phyloP scores from a whole-genome alignment of 805 yeast genomes.

The Kockiozyma suomiensis region DNA sequence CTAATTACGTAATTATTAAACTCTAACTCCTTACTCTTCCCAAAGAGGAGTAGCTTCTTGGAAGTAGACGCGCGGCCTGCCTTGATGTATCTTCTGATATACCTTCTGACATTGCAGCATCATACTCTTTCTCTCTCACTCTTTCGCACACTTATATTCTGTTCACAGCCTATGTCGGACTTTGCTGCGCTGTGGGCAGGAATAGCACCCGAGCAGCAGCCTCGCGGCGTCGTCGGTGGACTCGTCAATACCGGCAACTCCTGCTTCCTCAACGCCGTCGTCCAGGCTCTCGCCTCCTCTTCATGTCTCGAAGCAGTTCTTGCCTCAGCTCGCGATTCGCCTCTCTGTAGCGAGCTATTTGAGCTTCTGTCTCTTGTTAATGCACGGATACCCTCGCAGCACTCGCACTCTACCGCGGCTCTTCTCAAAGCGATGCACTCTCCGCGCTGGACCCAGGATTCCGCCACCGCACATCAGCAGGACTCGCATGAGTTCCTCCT shows the following conservation, averaged over 20 bases:
- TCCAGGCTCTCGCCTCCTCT: conserved; percentile 50
- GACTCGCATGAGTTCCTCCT: conserved; percentile 35
- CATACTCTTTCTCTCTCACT: background rate
- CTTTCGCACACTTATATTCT: background rate
- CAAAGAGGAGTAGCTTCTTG: background rate
- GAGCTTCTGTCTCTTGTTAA: conserved; percentile 2
- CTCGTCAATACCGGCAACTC: conserved; percentile 88
- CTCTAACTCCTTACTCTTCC: background rate
- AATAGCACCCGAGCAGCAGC: background rate
- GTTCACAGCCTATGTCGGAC: background rate
- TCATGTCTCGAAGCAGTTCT: background rate
- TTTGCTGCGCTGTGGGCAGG: conserved; percentile 12
- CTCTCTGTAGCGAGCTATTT: background rate
- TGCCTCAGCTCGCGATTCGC: background rate
- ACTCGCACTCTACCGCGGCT: conserved; percentile 22
- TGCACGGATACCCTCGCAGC: conserved; percentile 10
- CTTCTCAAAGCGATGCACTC: conserved; percentile 21
- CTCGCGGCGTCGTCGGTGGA: conserved; percentile 57
- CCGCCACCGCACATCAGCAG: conserved; percentile 24
- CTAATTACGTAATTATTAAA: background rate
- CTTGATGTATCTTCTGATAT: too few relatives aligned
- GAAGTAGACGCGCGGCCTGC: conserved; percentile 1
- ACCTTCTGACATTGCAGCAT: too few relatives aligned
- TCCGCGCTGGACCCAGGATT: background rate
- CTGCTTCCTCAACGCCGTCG: conserved; percentile 89